Percentiles rank a stretch among this genome's conserved stretches.
These are phyloP conservation scores for Skeletonema costatum DNA, from an alignment of 108 stramenopile species.

Conservation along the genomic window DNA sequence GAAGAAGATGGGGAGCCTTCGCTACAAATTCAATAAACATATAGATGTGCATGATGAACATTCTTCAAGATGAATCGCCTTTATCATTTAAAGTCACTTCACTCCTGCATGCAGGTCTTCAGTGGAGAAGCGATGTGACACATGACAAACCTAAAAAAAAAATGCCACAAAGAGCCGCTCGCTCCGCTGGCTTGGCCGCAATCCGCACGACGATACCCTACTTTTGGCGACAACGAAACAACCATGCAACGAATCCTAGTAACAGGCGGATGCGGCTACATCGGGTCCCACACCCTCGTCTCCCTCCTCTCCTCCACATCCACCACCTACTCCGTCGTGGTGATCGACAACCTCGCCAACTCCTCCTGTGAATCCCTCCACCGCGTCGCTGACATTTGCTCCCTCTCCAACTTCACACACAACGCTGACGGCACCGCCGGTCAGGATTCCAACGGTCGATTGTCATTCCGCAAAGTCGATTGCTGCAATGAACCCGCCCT, in stretches of 20 bases:
- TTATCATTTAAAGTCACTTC: too few species aligned
- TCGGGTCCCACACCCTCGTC: constrained; percentile 95
- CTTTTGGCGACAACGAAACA: too few species aligned
- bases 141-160: too few species aligned
- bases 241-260: constrained; percentile 73
- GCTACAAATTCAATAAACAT: too few species aligned
- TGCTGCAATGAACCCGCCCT: constrained; percentile 67
- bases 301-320: constrained; percentile 76
- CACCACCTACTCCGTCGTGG: constrained; percentile 80
- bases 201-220: too few species aligned
- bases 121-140: too few species aligned
- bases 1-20: too few species aligned
- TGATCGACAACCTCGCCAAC: constrained; percentile 87
- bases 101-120: too few species aligned
- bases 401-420: constrained; percentile 33
- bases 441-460: constrained; percentile 47
- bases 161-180: too few species aligned
- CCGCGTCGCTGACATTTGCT: constrained; percentile 73
- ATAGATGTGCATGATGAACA: too few species aligned
- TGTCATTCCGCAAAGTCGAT: constrained; percentile 80
- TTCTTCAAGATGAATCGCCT: too few species aligned
- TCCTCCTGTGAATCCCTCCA: constrained; percentile 68
- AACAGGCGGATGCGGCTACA: constrained; percentile 98
- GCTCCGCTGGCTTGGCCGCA: too few species aligned
- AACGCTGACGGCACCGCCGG: constrained; percentile 12